Base-by-base conservation (phyloP, 805 yeast species). In the Komagataella pastoris region DNA sequence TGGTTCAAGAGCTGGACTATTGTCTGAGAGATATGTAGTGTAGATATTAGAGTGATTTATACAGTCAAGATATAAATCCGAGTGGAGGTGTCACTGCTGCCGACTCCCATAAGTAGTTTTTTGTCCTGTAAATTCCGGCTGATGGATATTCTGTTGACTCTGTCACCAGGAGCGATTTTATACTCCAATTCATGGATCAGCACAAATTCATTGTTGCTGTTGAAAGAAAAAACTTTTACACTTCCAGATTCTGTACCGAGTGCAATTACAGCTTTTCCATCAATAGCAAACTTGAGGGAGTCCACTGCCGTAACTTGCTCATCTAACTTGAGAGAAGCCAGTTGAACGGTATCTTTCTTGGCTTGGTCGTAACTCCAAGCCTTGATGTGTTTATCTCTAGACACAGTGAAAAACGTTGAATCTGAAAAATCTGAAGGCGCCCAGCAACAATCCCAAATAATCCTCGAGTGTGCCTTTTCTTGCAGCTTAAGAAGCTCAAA, bases 381-480 rank as follows among this genome's bases (percentile, higher is more conserved):
- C 62, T 86, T 87, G 50, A 90, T 65, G 6, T 76, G 72, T 62
- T 80, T 86, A 63, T 93, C 99, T 64, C 99, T 78, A 1, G 96
- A 83, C 0, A 81, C 91, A 0, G 97, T 90, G n/a, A 86, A 61
- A 60, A 91, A 90, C n/a, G 64, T 63, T 10, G 58, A 56, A 3
- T 52, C 44, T n/a, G 57, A 74, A 49, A 61, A 61, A 3, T 60
- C 69, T n/a, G 59, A 54, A 3, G 89, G 88, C 0, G 82, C 70
- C 96, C 97, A 93, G 44, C 85, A 77, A 62, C 91, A 83, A 68
- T 93, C 98, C 99, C 99, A 95, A 47, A 93, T 79, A 59, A 93
- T 91, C 65, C 97, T 79, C 1, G 84, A 66, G 62, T 95, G 99
- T 0, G 97, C 97, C 63, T 85, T 88, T 43, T 78, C 78, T 67